Percentiles rank a stretch among this genome's conserved stretches.
Evolutionary conservation across 2,329 filamentous ascomycete genomes (phyloP).

Genomic region (Rutstroemia sp.): DNA sequence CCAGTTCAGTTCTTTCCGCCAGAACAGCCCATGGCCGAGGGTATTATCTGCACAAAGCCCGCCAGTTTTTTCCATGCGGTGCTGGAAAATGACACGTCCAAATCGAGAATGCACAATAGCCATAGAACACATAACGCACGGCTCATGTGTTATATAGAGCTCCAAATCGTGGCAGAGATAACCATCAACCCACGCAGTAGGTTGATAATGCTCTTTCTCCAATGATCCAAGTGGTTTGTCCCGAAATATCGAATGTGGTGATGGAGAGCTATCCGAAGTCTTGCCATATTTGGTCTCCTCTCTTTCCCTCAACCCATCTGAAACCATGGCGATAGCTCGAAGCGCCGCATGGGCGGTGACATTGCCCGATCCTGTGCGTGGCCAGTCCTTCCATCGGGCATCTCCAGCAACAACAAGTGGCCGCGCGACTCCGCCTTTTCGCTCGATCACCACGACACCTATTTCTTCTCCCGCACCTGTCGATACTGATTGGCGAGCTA

Average conservation of each 20-base stretch:
- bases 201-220: slow-evolving; percentile 50
- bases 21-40: slow-evolving; percentile 60
- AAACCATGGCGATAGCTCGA: slow-evolving; percentile 77
- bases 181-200: slow-evolving; percentile 61
- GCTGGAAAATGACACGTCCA: slow-evolving; percentile 73
- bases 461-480: slow-evolving; percentile 59
- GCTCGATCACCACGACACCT: slow-evolving; percentile 69
- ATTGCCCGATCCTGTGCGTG: slow-evolving; percentile 49
- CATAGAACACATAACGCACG: slow-evolving; percentile 96
- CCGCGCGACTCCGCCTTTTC: slow-evolving; percentile 20
- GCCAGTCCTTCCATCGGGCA: slow-evolving; percentile 59
- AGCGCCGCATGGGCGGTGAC: slow-evolving; percentile 72
- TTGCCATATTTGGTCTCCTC: slow-evolving; percentile 15
- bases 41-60: slow-evolving; percentile 72
- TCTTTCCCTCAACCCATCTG: slow-evolving; percentile 41
- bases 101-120: slow-evolving; percentile 91
- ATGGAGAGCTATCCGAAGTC: slow-evolving; percentile 28
- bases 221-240: slow-evolving; percentile 61
- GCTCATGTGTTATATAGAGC: slow-evolving; percentile 91
- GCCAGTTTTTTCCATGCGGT: slow-evolving; percentile 72
- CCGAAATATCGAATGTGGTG: slow-evolving; percentile 47
- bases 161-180: slow-evolving; percentile 94
- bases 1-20: slow-evolving; percentile 77
- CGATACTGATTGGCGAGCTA: slow-evolving; percentile 51
- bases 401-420: slow-evolving; percentile 70